Conservation (phyloP, 805 yeast species). For the Starmera amethionina region DNA sequence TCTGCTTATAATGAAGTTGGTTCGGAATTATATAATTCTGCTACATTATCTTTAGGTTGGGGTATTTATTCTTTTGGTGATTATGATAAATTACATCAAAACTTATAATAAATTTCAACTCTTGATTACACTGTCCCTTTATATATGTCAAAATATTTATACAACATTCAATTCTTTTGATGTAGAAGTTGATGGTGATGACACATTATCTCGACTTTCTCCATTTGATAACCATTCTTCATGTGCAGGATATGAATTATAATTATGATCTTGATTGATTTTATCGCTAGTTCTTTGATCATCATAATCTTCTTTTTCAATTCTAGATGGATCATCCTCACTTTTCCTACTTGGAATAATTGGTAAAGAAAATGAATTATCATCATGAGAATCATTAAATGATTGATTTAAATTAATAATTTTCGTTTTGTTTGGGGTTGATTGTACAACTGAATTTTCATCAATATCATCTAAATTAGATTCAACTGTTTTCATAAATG, state of each 20-base stretch:
- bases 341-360: too few relatives aligned
- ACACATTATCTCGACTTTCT: too few relatives aligned
- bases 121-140: too few relatives aligned
- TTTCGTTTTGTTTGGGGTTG: background rate
- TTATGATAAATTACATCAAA: background rate
- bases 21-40: slow-evolving; percentile 36
- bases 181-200: too few relatives aligned
- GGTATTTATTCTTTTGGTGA: slow-evolving; percentile 47
- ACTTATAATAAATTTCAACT: too few relatives aligned
- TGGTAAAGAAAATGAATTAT: slow-evolving; percentile 46
- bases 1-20: slow-evolving; percentile 31
- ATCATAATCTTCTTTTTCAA: slow-evolving; percentile 6
- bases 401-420: background rate
- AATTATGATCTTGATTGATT: background rate
- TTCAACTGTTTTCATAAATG: too few relatives aligned
- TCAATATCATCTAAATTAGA: background rate
- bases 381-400: slow-evolving; percentile 17
- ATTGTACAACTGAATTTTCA: background rate
- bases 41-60: slow-evolving; percentile 50
- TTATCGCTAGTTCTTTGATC: slow-evolving; percentile 4
- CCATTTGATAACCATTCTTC: too few relatives aligned
- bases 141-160: too few relatives aligned
- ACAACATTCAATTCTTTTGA: too few relatives aligned
- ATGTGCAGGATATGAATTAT: background rate
- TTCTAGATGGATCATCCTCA: slow-evolving; percentile 1